A percentile compares a stretch with the other conserved stretches of the same genome.
Conservation (phyloP, 2,329 filamentous ascomycete species). For the Bretziella fagacearum region DNA sequence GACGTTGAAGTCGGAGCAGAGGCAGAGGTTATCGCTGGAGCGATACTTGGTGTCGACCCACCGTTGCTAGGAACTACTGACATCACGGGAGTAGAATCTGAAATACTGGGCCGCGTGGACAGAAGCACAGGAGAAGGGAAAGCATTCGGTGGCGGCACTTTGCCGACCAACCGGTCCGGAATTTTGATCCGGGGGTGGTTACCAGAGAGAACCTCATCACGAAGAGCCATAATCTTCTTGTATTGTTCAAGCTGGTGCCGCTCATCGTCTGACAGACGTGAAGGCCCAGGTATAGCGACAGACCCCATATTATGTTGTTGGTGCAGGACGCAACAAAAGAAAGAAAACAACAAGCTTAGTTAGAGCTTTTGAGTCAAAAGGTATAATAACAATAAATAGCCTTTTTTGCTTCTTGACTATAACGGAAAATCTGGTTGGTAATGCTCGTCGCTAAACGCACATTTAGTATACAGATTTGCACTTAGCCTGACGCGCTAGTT, state of each 20-base stretch:
- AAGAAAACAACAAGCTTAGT: neutral
- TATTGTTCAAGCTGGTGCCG: slow-evolving; percentile 33
- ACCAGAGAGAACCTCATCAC: slow-evolving; percentile 65
- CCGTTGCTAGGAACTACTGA: neutral
- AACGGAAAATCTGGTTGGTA: no score
- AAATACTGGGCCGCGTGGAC: neutral
- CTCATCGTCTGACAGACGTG: slow-evolving; percentile 7
- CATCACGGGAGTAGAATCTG: neutral
- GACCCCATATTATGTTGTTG: slow-evolving; percentile 1
- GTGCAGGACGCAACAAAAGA: neutral
- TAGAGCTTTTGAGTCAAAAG: no score
- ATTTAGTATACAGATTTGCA: no score
- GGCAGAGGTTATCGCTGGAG: neutral
- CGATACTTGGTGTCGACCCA: no score
- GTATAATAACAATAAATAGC: no score
- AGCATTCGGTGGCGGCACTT: slow-evolving; percentile 15
- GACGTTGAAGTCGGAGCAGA: neutral
- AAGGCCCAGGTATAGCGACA: neutral
- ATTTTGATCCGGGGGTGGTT: slow-evolving; percentile 48
- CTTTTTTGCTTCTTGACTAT: no score
- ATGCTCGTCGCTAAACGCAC: no score
- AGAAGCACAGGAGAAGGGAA: slow-evolving; percentile 10
- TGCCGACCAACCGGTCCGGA: slow-evolving; percentile 25
- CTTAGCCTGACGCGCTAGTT: no score
- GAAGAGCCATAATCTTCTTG: slow-evolving; percentile 63